These are phyloP conservation scores for Trichoderma sp. DNA, from an alignment of 2,329 filamentous ascomycete genomes.

Conservation along the genomic window DNA sequence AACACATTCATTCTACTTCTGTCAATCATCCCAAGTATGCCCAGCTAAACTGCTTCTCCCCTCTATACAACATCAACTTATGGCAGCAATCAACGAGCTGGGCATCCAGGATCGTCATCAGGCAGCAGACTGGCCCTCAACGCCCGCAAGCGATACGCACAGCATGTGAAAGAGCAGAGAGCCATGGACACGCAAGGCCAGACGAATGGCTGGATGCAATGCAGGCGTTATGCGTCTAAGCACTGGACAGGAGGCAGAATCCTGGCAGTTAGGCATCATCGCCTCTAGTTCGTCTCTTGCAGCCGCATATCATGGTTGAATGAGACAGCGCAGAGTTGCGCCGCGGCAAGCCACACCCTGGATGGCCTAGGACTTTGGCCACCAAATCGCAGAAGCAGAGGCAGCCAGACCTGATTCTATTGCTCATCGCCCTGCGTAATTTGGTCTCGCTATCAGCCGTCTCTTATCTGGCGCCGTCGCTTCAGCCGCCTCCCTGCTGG, in stretches of 20 bases:
- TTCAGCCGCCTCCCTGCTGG: neutral
- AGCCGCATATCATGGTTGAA: neutral
- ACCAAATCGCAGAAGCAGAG: neutral
- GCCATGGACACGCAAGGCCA: neutral
- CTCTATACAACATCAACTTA: neutral
- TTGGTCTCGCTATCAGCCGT: neutral
- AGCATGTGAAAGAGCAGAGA: neutral
- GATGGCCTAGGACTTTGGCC: neutral
- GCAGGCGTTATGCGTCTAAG: neutral
- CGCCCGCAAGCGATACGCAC: neutral
- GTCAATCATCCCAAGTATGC: neutral
- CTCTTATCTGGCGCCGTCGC: slow-evolving; percentile 7
- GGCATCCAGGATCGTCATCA: neutral
- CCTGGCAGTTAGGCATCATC: slow-evolving; percentile 10
- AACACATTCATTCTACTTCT: neutral
- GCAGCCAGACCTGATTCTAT: slow-evolving; percentile 2
- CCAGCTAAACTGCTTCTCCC: neutral
- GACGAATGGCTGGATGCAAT: slow-evolving; percentile 1
- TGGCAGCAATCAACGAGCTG: neutral
- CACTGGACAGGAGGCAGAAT: neutral
- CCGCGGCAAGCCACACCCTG: slow-evolving; percentile 16
- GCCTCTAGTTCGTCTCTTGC: slow-evolving; percentile 8
- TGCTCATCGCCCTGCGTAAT: slow-evolving; percentile 25
- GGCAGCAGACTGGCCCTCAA: neutral
- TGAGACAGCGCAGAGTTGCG: slow-evolving; percentile 5